Evolutionary conservation across 495 filamentous ascomycete genomes (phyloP).

Genomic region (Podospora pseudocomata): DNA sequence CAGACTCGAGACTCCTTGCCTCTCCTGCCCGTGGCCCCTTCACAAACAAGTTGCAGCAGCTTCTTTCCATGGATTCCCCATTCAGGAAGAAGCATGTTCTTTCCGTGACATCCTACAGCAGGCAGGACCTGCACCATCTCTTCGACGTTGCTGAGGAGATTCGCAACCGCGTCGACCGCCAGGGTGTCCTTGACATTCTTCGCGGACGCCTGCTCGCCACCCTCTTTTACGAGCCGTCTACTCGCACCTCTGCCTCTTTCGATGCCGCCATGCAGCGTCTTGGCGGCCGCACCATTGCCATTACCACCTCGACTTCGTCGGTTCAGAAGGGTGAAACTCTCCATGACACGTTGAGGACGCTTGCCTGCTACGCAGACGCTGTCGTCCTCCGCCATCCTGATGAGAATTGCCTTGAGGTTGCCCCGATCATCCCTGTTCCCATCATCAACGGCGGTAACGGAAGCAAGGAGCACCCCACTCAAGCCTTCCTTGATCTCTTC

Average conservation of each 20-base stretch:
- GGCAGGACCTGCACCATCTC: slow-evolving; percentile 81
- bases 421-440: slow-evolving; percentile 78
- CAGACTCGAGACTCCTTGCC: slow-evolving; percentile 11
- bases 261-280: slow-evolving; percentile 98
- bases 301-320: slow-evolving; percentile 75
- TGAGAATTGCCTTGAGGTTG: slow-evolving; percentile 69
- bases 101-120: slow-evolving; percentile 83
- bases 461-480: slow-evolving; percentile 90
- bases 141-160: slow-evolving; percentile 97
- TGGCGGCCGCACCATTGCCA: slow-evolving; percentile 74
- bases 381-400: slow-evolving; percentile 90
- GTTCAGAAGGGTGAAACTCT: slow-evolving; percentile 90
- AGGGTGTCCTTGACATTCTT: slow-evolving; percentile 83
- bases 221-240: slow-evolving; percentile 97
- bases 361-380: slow-evolving; percentile 91
- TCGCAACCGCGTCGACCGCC: slow-evolving; percentile 84
- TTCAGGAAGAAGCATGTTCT: slow-evolving; percentile 86
- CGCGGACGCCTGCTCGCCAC: slow-evolving; percentile 81
- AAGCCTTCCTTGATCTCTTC: slow-evolving; percentile 97
- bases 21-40: neutral
- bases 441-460: slow-evolving; percentile 98
- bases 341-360: slow-evolving; percentile 87
- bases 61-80: slow-evolving; percentile 68
- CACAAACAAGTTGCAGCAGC: slow-evolving; percentile 52
- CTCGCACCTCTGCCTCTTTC: slow-evolving; percentile 91